Conservation (phyloP, 23 red algal genomes). For the Cyanidium caldarium region DNA sequence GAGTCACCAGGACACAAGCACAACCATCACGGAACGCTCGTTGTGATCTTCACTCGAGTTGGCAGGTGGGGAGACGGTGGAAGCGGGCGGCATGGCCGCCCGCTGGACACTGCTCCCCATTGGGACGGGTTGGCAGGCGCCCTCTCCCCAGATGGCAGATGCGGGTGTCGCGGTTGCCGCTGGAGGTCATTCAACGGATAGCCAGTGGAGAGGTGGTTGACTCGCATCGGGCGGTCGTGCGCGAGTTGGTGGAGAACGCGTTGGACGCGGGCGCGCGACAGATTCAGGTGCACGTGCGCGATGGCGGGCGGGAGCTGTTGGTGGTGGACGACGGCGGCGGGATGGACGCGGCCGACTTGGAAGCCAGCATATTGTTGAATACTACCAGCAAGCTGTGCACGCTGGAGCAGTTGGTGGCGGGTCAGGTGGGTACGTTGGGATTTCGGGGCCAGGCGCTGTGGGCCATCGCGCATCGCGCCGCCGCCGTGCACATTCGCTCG, state of each 20-base stretch:
- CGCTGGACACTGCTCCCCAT: too few species aligned
- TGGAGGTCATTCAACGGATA: slow-evolving; percentile 52
- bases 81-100: too few species aligned
- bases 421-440: slow-evolving; percentile 30
- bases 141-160: too few species aligned
- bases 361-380: slow-evolving; percentile 21
- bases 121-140: too few species aligned
- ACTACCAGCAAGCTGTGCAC: slow-evolving; percentile 47
- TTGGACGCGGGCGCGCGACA: slow-evolving; percentile 32
- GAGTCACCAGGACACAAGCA: too few species aligned
- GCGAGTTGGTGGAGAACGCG: slow-evolving; percentile 68
- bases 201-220: slow-evolving; percentile 53
- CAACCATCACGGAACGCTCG: too few species aligned
- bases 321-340: slow-evolving; percentile 36
- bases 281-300: slow-evolving; percentile 20
- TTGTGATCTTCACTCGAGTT: too few species aligned
- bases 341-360: slow-evolving; percentile 14
- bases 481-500: neutral
- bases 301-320: slow-evolving; percentile 3
- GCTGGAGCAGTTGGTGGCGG: slow-evolving; percentile 22
- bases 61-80: too few species aligned
- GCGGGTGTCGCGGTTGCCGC: neutral
- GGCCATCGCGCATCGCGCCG: slow-evolving; percentile 14
- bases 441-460: slow-evolving; percentile 70
- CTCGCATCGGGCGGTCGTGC: slow-evolving; percentile 21